phyloP scores from a whole-genome alignment of 257 asterid genomes.

The Capsicum rhomboideum region DNA sequence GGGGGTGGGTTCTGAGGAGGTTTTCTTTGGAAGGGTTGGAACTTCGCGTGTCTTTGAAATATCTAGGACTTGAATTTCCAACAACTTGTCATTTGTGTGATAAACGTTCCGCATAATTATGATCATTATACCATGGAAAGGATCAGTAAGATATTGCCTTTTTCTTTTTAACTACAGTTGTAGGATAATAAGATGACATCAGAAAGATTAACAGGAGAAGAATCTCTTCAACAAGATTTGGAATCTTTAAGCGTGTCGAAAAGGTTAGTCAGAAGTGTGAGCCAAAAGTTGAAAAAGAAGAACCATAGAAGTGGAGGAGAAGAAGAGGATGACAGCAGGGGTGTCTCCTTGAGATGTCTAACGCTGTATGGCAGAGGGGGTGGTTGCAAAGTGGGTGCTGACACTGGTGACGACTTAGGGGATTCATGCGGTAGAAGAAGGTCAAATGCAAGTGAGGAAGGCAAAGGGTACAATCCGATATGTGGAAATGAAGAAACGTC shows the following conservation, averaged over 20 bases:
- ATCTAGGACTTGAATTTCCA: constrained; percentile 5
- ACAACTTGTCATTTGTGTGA: constrained; percentile 24
- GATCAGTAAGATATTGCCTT: constrained; percentile 11
- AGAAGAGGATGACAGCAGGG: constrained; percentile 45
- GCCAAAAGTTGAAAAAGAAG: constrained; percentile 70
- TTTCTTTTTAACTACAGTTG: background rate
- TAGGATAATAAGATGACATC: constrained; percentile 32
- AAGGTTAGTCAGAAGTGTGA: constrained; percentile 63
- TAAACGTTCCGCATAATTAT: background rate
- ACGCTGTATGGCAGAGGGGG: constrained; percentile 69
- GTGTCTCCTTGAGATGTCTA: constrained; percentile 74
- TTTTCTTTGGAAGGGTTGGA: background rate
- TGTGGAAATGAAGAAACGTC: constrained; percentile 49
- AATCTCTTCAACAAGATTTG: constrained; percentile 29
- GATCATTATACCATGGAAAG: background rate
- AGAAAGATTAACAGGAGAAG: constrained; percentile 38
- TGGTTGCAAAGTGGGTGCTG: constrained; percentile 95
- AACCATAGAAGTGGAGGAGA: constrained; percentile 36
- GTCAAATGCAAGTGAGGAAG: constrained; percentile 66
- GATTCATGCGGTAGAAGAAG: constrained; percentile 51
- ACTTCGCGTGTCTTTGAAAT: background rate
- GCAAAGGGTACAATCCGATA: constrained; percentile 29
- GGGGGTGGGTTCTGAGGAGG: no score
- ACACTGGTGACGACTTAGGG: constrained; percentile 58
- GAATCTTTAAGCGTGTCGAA: constrained; percentile 60